Base-by-base conservation (phyloP, 1,284 basidiomycete genomes). In the Blastosporella zonata region DNA sequence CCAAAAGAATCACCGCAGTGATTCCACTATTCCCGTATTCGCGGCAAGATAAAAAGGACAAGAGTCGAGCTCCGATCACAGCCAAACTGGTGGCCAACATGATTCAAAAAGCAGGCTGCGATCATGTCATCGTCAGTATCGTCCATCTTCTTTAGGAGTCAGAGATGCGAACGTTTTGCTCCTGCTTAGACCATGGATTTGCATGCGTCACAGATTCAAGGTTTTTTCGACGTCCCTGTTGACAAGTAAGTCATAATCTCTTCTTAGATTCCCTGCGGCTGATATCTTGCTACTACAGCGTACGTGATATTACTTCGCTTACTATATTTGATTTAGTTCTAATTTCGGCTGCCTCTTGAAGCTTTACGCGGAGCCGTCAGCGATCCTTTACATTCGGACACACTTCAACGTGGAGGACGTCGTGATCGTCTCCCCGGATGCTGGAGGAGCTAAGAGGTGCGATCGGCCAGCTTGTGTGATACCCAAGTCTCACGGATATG, bases 171-270 rank as follows among this genome's bases (percentile, higher is more conserved):
- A 43, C 23, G n/a, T 39, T 50, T 47, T 38, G 28, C 44, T 37
- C 49, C 40, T 47, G 40, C 43, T 21, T 61, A 97, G 96, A 98
- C 93, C 23, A 99, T 96, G 94, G 95, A 97, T 71, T 73, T 97
- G 60, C 93, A 97, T 66, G 94, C 95, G 40, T 94, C 92, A n/a
- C 95, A 97, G 66, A 97, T 97, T 56, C 95, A 99, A 71, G 97
- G 97, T 28, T 99, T 99, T 78, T 99, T 99, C 69, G 96, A 99
- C 69, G 96, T 98, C n/a, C 97, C 97, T 13, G 96, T 99, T 55
- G 96, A 99, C 78, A 97, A 97, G 94, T 97, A 67, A 80, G 93
- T 84, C 35, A 12, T 18, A n/a, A 12, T 20, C n/a, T 33, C 18
- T 37, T 25, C 6, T 39, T 49, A 27, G 29, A 43, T 49, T 42